Base-by-base conservation (phyloP, 768 basidiomycete species). In the Podaxis sp. region DNA sequence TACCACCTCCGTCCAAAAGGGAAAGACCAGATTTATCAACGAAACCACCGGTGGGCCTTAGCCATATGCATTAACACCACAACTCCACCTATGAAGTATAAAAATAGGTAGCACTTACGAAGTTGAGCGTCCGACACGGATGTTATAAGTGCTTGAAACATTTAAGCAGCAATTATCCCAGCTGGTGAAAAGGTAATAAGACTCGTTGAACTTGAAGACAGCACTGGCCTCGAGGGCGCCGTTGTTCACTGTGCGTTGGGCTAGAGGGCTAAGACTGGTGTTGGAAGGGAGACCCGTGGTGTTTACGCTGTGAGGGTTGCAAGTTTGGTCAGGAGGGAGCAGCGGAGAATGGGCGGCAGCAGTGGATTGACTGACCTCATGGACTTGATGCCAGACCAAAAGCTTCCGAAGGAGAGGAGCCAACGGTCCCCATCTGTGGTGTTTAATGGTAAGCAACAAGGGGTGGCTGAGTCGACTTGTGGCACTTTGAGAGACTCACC, bases 131-230 rank as follows among this genome's bases (percentile, higher is more conserved):
- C 83, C 83, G 37, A 87, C 84, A 8, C 84, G 79, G 60, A 86
- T 86, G 63, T 85, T 87, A 67, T 86, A 86, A 0, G 84, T 86
- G 71, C 82, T 83, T 8, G 71, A 74, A 15, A 76, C 78, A 3
- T 82, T 83, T 20, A 69, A 44, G 70, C 84, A 85, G 71, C 84
- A 85, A 2, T 71, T 72, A 63, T 85, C 84, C 84, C 84, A 85
- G 13, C 80, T 80, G 0, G 80, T 76, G 71, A 87, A 87, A 13
- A 87, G 74, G 66, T 85, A 87, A 71, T 78, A 86, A 66, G 72
- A 85, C 50, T 65, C 76, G 36, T 77, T 76, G 64, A 69, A 68
- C 66, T 82, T 78, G 70, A 73, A 82, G 44, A 85, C 74, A 44
- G 72, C 71, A 57, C 79, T 78, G n/a, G 80, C 84, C 67, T 87